Conservation (phyloP, 2,329 filamentous ascomycete species). For the Xylaria sp. region DNA sequence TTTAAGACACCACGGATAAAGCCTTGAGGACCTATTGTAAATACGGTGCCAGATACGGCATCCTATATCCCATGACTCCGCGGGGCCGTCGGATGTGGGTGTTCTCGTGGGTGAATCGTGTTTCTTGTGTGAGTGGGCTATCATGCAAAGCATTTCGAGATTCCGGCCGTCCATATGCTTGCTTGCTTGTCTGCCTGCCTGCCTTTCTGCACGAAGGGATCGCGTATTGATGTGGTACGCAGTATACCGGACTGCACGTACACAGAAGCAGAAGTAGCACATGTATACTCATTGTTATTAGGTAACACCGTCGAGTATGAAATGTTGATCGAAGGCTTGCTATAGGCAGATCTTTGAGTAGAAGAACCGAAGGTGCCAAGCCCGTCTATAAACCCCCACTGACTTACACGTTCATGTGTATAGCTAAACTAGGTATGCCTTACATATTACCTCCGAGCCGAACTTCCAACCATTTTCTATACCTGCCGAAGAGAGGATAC, state of each 20-base stretch:
- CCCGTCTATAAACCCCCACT: not conserved
- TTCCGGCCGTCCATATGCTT: not conserved
- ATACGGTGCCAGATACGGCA: not conserved
- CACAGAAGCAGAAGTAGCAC: not conserved
- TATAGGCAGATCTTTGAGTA: conserved; percentile 6
- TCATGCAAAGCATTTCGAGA: not conserved
- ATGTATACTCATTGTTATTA: conserved; percentile 19
- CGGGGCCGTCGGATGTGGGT: conserved; percentile 15
- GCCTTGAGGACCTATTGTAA: not conserved
- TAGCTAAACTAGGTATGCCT: not conserved
- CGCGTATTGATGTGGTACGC: not conserved
- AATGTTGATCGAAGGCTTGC: not conserved
- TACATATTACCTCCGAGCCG: not conserved
- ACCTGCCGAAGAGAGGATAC: not conserved
- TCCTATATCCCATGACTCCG: conserved; percentile 18
- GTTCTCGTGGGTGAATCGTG: conserved; percentile 1
- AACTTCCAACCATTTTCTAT: not conserved
- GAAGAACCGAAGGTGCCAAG: conserved; percentile 26
- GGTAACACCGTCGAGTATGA: conserved; percentile 26
- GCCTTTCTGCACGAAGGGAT: not conserved
- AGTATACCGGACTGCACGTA: not conserved
- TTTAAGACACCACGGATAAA: conserved; percentile 15
- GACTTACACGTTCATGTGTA: conserved; percentile 3
- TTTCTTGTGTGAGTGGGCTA: conserved; percentile 8
- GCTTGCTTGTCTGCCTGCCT: not conserved